These are phyloP conservation scores for Parastagonospora nodorum DNA, from an alignment of 2,329 filamentous ascomycete species.

Conservation along the genomic window DNA sequence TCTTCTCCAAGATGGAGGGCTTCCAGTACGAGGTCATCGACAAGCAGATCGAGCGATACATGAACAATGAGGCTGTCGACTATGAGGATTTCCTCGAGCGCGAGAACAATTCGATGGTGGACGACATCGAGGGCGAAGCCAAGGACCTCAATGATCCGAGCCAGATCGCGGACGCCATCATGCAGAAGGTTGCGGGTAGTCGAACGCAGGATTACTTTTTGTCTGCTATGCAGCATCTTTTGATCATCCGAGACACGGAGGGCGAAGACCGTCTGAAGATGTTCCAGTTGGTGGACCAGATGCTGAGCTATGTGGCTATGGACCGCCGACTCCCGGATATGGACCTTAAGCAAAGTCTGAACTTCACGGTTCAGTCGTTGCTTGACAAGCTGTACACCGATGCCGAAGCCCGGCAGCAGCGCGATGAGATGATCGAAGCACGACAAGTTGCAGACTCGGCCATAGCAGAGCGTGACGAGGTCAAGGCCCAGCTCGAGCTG, in stretches of 20 bases:
- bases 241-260: constrained; percentile 89
- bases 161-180: constrained; percentile 94
- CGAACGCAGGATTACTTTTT: constrained; percentile 94
- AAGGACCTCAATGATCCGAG: constrained; percentile 91
- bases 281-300: constrained; percentile 98
- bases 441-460: constrained; percentile 94
- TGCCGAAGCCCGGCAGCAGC: constrained; percentile 87
- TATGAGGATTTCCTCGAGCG: constrained; percentile 96
- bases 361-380: constrained; percentile 94
- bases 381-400: constrained; percentile 96
- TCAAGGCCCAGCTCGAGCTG: constrained; percentile 84
- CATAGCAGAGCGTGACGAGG: constrained; percentile 94
- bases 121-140: constrained; percentile 81
- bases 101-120: constrained; percentile 88
- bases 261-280: constrained; percentile 89
- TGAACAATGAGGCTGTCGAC: constrained; percentile 93
- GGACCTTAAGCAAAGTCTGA: constrained; percentile 96
- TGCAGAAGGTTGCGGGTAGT: constrained; percentile 79
- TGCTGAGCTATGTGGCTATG: constrained; percentile 99
- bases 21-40: constrained; percentile 99
- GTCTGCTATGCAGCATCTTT: constrained; percentile 90
- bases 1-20: constrained; percentile 94
- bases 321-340: constrained; percentile 93
- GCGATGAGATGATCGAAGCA: constrained; percentile 88
- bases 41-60: constrained; percentile 95